Evolutionary conservation across 169 alveolate genomes (phyloP).

Genomic region (Cryptosporidium sp.): DNA sequence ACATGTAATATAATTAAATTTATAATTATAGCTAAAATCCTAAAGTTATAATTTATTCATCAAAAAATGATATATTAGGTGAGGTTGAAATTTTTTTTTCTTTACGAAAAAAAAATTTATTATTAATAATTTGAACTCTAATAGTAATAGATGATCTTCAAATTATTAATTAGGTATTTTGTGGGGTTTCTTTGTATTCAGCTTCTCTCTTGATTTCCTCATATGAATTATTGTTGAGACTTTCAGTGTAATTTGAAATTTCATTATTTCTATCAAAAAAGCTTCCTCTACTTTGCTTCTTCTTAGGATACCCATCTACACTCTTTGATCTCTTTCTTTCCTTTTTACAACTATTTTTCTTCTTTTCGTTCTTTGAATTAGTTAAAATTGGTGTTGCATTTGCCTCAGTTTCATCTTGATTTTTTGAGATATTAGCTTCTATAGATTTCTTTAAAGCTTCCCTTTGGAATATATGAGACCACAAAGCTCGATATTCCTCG

Average conservation of each 20-base stretch:
- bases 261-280: slow-evolving; percentile 8
- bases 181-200: not conserved
- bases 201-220: slow-evolving; percentile 3
- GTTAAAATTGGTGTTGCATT: not conserved
- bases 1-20: slow-evolving; percentile 17
- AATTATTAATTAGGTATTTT: not conserved
- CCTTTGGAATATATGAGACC: slow-evolving; percentile 46
- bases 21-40: slow-evolving; percentile 10
- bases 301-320: slow-evolving; percentile 27
- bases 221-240: not conserved
- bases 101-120: not conserved
- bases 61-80: not conserved
- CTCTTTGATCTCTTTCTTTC: slow-evolving; percentile 55
- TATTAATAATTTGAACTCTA: not conserved
- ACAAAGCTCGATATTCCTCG: slow-evolving; percentile 65
- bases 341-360: slow-evolving; percentile 8
- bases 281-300: slow-evolving; percentile 37
- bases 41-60: slow-evolving; percentile 30
- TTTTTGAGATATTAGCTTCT: not conserved
- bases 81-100: not conserved
- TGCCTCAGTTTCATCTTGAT: not conserved
- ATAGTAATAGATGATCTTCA: not conserved
- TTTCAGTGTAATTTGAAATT: not conserved
- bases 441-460: slow-evolving; percentile 17
- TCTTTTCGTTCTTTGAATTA: slow-evolving; percentile 30